Conservation (phyloP, 208 protist genomes). For the Sergeia podlipaevii region DNA sequence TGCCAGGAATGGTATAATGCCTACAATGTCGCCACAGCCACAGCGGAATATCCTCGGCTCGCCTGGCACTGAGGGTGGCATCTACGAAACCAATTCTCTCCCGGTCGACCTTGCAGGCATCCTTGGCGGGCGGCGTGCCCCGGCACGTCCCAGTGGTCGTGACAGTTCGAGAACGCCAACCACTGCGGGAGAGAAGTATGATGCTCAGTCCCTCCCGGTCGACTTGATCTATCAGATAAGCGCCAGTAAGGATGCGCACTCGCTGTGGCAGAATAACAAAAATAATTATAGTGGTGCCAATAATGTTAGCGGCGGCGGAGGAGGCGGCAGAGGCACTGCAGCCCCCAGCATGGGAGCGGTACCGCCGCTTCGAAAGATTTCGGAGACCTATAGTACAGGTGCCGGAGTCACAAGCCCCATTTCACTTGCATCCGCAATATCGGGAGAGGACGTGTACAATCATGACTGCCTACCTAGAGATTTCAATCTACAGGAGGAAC, state of each 20-base stretch:
- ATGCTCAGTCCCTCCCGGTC: constrained; percentile 51
- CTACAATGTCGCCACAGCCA: background rate
- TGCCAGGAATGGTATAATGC: background rate
- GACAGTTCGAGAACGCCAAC: background rate
- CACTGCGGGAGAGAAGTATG: constrained; percentile 6
- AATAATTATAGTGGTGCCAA: too few relatives aligned
- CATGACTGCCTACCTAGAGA: too few relatives aligned
- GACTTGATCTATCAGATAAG: constrained; percentile 49
- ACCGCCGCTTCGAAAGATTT: too few relatives aligned
- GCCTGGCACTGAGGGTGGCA: background rate
- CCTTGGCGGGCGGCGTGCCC: background rate
- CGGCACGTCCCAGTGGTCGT: constrained; percentile 2
- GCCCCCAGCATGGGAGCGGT: too few relatives aligned
- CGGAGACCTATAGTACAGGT: too few relatives aligned
- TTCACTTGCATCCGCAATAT: too few relatives aligned
- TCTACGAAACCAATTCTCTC: constrained; percentile 61
- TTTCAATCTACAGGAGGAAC: too few relatives aligned
- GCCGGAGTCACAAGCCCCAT: too few relatives aligned
- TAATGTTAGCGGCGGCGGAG: too few relatives aligned
- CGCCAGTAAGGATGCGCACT: background rate
- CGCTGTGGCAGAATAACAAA: too few relatives aligned
- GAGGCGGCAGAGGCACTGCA: too few relatives aligned
- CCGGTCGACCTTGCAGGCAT: constrained; percentile 38
- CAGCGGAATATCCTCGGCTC: background rate
- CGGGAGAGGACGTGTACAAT: too few relatives aligned